phyloP scores from a whole-genome alignment of 257 asterid genomes.

The Solanum sejunctum region DNA sequence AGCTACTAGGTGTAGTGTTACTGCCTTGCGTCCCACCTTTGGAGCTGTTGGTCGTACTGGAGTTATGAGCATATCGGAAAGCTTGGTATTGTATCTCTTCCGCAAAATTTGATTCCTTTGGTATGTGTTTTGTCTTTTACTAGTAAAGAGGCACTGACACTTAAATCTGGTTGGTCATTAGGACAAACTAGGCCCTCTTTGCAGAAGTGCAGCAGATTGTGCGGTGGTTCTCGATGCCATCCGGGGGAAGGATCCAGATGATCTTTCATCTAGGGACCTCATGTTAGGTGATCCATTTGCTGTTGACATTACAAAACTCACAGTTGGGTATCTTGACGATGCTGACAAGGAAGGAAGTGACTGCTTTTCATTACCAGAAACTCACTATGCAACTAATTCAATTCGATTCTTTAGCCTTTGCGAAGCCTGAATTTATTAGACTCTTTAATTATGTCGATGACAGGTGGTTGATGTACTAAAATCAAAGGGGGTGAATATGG shows the following conservation, averaged over 20 bases:
- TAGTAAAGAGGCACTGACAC: neutral
- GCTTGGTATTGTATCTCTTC: constrained; percentile 45
- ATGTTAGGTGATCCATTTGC: constrained; percentile 62
- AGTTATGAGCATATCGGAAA: constrained; percentile 86
- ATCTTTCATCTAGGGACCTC: constrained; percentile 64
- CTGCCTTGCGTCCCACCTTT: constrained; percentile 81
- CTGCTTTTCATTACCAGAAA: neutral
- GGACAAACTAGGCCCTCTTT: constrained; percentile 94
- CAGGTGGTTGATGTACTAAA: constrained; percentile 67
- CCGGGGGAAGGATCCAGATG: constrained; percentile 74
- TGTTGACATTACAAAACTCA: constrained; percentile 58
- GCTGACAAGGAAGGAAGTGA: constrained; percentile 76
- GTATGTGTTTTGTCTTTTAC: neutral
- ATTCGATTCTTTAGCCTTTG: neutral
- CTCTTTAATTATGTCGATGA: neutral
- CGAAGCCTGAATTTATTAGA: neutral
- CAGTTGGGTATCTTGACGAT: constrained; percentile 85
- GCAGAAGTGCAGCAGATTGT: constrained; percentile 79
- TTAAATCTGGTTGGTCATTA: constrained; percentile 7
- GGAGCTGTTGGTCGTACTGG: constrained; percentile 89
- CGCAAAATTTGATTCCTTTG: neutral
- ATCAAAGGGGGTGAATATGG: constrained; percentile 64
- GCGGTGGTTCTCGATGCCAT: constrained; percentile 51
- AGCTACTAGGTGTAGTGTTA: constrained; percentile 90
- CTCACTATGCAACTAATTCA: neutral